Evolutionary conservation across 352 stramenopile genomes (phyloP).

Genomic region (Globisporangium rhizosaccharum): DNA sequence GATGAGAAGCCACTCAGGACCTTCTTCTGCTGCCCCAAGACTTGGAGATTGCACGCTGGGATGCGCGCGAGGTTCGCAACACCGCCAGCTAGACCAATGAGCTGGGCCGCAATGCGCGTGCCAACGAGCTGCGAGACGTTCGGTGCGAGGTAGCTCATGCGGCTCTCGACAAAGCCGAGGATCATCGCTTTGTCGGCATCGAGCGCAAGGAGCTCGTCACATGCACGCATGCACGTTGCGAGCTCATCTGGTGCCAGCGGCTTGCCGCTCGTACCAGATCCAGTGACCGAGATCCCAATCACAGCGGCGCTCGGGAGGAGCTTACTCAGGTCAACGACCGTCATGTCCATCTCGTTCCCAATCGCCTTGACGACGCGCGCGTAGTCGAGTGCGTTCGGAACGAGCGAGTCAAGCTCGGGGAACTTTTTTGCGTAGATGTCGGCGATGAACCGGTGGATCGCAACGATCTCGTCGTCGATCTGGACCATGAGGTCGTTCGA

Average conservation of each 20-base stretch:
- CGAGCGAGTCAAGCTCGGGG: constrained; percentile 91
- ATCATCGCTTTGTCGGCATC: constrained; percentile 84
- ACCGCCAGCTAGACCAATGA: constrained; percentile 94
- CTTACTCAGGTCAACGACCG: constrained; percentile 83
- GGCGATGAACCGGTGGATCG: constrained; percentile 88
- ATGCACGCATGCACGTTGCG: constrained; percentile 63
- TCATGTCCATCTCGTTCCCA: constrained; percentile 93
- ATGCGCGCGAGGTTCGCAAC: constrained; percentile 93
- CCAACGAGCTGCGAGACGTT: constrained; percentile 94
- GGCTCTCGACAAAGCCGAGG: constrained; percentile 88
- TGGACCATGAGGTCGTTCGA: constrained; percentile 92
- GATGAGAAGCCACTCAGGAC: constrained; percentile 89
- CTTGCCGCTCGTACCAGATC: constrained; percentile 88
- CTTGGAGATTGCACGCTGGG: constrained; percentile 96
- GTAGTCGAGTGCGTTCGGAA: constrained; percentile 92
- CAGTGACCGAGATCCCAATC: constrained; percentile 94
- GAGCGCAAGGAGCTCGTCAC: constrained; percentile 86
- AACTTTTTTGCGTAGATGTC: constrained; percentile 93
- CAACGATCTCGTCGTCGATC: constrained; percentile 92
- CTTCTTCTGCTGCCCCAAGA: constrained; percentile 93
- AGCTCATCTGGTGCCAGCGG: constrained; percentile 69
- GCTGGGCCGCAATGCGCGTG: constrained; percentile 90
- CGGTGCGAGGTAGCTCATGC: constrained; percentile 91
- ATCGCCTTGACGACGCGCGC: constrained; percentile 90
- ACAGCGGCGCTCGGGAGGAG: constrained; percentile 91